Conservation (phyloP, 2,329 filamentous ascomycete genomes). For the Hypoxylon rubiginosum region DNA sequence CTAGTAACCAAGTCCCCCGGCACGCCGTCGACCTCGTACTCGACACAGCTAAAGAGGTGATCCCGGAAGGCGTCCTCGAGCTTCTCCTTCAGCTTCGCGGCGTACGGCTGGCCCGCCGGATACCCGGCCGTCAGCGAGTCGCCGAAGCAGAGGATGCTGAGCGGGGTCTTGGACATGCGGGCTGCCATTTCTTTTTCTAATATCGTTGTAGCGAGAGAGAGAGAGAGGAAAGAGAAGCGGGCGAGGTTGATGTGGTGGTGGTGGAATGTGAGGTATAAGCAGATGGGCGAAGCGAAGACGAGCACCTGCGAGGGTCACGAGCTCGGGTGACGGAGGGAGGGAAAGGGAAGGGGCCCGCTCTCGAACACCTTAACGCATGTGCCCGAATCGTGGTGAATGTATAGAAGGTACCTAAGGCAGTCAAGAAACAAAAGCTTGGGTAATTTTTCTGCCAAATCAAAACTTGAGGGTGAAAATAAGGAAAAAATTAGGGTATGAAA, state of each 20-base stretch:
- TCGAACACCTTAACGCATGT: too few relatives aligned
- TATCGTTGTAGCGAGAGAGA: not conserved
- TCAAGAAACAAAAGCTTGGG: not conserved
- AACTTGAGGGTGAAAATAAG: not conserved
- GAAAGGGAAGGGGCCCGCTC: too few relatives aligned
- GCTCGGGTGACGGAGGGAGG: too few relatives aligned
- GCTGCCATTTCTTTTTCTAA: not conserved
- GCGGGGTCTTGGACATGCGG: conserved; percentile 48
- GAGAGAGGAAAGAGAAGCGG: too few relatives aligned
- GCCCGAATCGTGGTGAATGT: too few relatives aligned
- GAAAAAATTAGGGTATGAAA: not conserved
- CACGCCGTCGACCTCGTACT: conserved; percentile 61
- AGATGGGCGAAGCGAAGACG: too few relatives aligned
- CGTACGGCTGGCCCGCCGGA: conserved; percentile 66
- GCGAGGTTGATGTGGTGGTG: too few relatives aligned
- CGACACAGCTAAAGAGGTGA: conserved; percentile 52
- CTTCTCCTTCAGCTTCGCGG: conserved; percentile 60
- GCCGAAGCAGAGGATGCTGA: conserved; percentile 74
- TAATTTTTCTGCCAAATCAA: not conserved
- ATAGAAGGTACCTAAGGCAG: too few relatives aligned
- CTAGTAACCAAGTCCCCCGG: conserved; percentile 64
- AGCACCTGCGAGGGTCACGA: too few relatives aligned
- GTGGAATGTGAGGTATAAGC: too few relatives aligned
- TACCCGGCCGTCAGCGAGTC: conserved; percentile 74
- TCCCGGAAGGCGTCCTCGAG: conserved; percentile 62